Evolutionary conservation across 495 filamentous ascomycete genomes (phyloP).

Genomic region (Neurospora tetraspora): DNA sequence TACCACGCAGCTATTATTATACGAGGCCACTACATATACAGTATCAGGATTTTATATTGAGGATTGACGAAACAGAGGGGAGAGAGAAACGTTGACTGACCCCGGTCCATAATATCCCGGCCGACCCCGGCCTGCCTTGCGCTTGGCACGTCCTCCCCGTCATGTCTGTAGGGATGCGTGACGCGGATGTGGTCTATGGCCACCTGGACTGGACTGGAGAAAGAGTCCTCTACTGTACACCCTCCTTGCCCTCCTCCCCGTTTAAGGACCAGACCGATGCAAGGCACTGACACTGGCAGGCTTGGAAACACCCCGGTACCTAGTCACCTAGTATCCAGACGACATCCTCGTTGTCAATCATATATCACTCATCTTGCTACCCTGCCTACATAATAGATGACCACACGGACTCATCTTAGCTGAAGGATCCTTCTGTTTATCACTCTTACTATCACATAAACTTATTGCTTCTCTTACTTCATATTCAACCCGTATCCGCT

Average conservation of each 20-base stretch:
- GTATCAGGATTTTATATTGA: not conserved
- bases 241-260: not conserved
- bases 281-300: not conserved
- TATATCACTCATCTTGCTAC: conserved; percentile 8
- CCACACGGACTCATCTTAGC: not conserved
- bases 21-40: not conserved
- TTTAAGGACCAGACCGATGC: conserved; percentile 1
- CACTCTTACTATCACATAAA: not conserved
- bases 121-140: not conserved
- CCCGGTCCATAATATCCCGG: not conserved
- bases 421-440: not conserved
- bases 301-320: conserved; percentile 3
- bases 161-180: not conserved
- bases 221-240: not conserved
- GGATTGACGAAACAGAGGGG: not conserved
- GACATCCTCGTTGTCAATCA: conserved; percentile 21
- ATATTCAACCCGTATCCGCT: not conserved
- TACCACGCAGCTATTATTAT: not conserved
- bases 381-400: not conserved
- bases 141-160: not conserved
- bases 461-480: not conserved
- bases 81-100: not conserved
- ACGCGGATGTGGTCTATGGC: not conserved
- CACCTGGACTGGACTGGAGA: not conserved
- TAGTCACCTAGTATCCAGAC: not conserved